Evolutionary conservation across 345 rosid genomes (phyloP).

Genomic region (Pistacia integerrima): DNA sequence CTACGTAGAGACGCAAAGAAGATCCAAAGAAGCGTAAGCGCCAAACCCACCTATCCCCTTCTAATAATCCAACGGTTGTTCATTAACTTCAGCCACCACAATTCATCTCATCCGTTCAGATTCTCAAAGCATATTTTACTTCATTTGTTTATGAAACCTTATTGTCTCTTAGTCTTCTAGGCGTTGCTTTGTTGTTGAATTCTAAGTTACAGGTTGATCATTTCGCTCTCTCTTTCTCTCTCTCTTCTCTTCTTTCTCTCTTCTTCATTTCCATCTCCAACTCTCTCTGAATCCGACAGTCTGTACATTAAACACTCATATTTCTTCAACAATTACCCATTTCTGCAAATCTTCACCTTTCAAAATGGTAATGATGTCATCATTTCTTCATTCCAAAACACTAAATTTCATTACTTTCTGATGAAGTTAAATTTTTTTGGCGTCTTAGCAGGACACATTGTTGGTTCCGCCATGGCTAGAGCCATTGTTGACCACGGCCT

Average conservation of each 20-base stretch:
- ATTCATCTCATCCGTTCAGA: constrained; percentile 26
- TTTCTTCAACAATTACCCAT: constrained; percentile 11
- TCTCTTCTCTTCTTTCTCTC: constrained; percentile 1
- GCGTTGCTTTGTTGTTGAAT: constrained; percentile 44
- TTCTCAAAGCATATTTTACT: constrained; percentile 9
- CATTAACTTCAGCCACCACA: constrained; percentile 38
- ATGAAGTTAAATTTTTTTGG: neutral
- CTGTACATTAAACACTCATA: neutral
- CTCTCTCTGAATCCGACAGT: constrained; percentile 3
- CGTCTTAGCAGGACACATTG: constrained; percentile 40
- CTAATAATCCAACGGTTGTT: constrained; percentile 33
- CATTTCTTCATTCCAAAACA: neutral
- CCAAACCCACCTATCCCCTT: constrained; percentile 42
- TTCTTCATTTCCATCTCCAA: neutral
- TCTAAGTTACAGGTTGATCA: constrained; percentile 37
- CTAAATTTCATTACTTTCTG: neutral
- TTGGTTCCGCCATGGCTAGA: constrained; percentile 84
- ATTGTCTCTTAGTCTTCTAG: constrained; percentile 30
- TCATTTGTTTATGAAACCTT: constrained; percentile 26
- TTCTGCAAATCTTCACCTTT: constrained; percentile 16
- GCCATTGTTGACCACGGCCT: constrained; percentile 54
- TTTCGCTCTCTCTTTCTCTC: constrained; percentile 5
- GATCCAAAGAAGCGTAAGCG: constrained; percentile 46
- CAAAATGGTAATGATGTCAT: constrained; percentile 23
- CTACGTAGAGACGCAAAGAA: constrained; percentile 33